Base-by-base conservation (phyloP, 768 basidiomycete genomes). In the Mycena vitilis region DNA sequence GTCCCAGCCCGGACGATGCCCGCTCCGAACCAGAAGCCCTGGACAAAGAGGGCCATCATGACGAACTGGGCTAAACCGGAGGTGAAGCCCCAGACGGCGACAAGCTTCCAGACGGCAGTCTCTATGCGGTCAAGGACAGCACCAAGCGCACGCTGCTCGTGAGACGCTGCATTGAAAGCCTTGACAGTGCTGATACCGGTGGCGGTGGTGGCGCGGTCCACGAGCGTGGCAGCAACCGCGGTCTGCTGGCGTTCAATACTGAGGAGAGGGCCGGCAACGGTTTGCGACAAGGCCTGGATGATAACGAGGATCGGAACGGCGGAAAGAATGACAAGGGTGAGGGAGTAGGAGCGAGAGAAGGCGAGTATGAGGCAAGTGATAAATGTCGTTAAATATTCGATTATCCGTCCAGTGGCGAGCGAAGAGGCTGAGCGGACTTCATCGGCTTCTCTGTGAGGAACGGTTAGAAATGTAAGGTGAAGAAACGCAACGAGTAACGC, bases 11-110 rank as follows among this genome's bases (percentile, higher is more conserved):
- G 80, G n/a, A 99, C 95, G 59, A 98, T 86, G 75, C 92, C 91
- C 3, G 92, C 86, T 15, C 96, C 97, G 75, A 91, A 99, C 96
- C 97, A 98, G 80, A 99, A 99, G 0, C 91, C 96, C 75, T 95
- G 92, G 10, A 99, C 95, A 79, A 99, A 99, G 90, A 98, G 96
- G 34, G 87, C 87, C 85, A 96, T 91, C 74, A 92, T 87, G 65
- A 92, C 84, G 76, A 98, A 96, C 74, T 96, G 94, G 4, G 87
- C 87, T 16, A 91, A 67, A 22, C 88, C 92, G 2, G 85, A 80
- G 5, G 90, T 89, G 42, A 89, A 36, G 2, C 91, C 94, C 95
- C 96, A 99, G 5, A 96, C 83, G 25, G 83, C 76, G 65, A 89
- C 87, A 52, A 94, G 85, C 34, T 80, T 81, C 53, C 81, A 78